A percentile compares a stretch with the other conserved stretches of the same genome.
These are phyloP conservation scores for Yamadazyma sp. DNA, from an alignment of 805 yeast genomes.

Conservation along the genomic window DNA sequence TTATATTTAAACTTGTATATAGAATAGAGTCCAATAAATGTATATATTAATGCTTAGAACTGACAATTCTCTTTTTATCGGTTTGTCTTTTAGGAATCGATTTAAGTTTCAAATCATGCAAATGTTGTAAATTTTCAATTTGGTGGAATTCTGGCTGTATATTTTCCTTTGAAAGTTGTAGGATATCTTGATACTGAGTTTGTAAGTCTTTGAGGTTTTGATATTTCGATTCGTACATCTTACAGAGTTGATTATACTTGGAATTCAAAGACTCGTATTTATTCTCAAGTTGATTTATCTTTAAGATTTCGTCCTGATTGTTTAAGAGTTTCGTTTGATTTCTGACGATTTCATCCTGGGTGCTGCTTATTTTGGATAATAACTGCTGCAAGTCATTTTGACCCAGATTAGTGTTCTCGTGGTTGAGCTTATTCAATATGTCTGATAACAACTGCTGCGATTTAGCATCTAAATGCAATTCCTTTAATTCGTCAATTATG, in stretches of 20 bases:
- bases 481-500: conserved; percentile 22
- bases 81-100: conserved; percentile 5
- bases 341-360: background rate
- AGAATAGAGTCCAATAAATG: background rate
- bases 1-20: conserved; percentile 14
- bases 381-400: background rate
- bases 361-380: conserved; percentile 1
- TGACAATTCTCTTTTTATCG: conserved; percentile 23
- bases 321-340: background rate
- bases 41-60: conserved; percentile 11
- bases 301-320: conserved; percentile 4
- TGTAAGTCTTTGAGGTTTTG: conserved; percentile 4
- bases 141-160: conserved; percentile 1
- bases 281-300: conserved; percentile 9
- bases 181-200: conserved; percentile 8
- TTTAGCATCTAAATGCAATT: conserved; percentile 21
- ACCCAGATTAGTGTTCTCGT: background rate
- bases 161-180: conserved; percentile 2
- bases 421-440: background rate
- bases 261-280: conserved; percentile 15
- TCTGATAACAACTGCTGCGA: conserved; percentile 1
- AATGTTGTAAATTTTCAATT: conserved; percentile 8
- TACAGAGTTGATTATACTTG: conserved; percentile 9
- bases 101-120: conserved; percentile 11
- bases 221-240: conserved; percentile 8